Base-by-base conservation (phyloP, 805 yeast species). In the Ascoidea rubescens region DNA sequence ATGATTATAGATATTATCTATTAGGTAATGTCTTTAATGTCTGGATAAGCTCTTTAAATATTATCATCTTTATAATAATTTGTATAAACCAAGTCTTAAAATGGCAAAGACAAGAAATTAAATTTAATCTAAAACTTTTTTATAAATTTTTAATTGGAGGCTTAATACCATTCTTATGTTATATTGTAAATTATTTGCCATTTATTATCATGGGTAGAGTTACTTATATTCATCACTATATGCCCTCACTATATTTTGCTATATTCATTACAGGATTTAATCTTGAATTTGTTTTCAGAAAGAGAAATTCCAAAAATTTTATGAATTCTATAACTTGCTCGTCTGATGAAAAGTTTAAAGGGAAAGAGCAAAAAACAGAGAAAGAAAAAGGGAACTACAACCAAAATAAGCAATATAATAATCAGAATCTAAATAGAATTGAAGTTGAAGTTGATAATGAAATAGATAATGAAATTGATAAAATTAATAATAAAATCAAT, bases 171-270 rank as follows among this genome's bases (percentile, higher is more conserved):
- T 84, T 90, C 70, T 62, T 87, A 46, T 96, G 96, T 8, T 91
- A 97, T 97, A 74, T 80, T 47, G 72, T 88, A 61, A 97, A 91
- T 68, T 91, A 73, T 67, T 63, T 86, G 61, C 98, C 99, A 42
- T 91, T 91, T 68, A 78, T 84, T 37, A 68, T 88, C 54, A 91
- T 91, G 99, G 89, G 95, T 10, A 85, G 99, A 72, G 97, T 93
- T 53, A 89, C 96, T 1, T 91, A 93, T 65, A 93, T 91, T 42
- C 99, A 91, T 69, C 99, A 91, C 67, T 91, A 91, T 67, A 78
- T 89, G 58, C 99, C 99, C 12, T 96, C 98, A 1, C 75, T 90
- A 57, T 91, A 86, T 69, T 91, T 91, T 71, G 98, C 98, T 50
- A 83, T 89, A 72, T 71, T 90, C 57, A 82, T 87, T 33, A 73